Evolutionary conservation across 2,329 filamentous ascomycete species (phyloP).

Genomic region (Penicillium concentricum): DNA sequence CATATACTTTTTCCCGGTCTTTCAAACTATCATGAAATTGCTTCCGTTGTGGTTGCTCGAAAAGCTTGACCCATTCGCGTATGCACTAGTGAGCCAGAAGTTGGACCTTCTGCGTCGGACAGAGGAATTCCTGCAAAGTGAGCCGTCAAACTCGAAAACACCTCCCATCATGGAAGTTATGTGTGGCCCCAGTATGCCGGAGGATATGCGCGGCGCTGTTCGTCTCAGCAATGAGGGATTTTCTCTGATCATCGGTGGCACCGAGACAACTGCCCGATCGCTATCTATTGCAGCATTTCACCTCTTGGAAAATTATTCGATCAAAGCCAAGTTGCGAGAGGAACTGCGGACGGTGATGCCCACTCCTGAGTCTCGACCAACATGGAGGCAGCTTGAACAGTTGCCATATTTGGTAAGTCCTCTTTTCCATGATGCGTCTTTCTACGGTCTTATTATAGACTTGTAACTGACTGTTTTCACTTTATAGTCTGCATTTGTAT

Average conservation of each 20-base stretch:
- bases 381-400: constrained; percentile 37
- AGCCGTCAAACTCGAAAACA: background rate
- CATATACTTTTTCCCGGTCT: constrained; percentile 24
- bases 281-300: constrained; percentile 31
- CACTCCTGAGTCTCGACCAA: constrained; percentile 18
- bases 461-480: background rate
- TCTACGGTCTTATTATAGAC: too few relatives aligned
- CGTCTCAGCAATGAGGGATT: constrained; percentile 42
- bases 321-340: constrained; percentile 23
- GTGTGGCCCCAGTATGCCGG: constrained; percentile 15
- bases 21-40: constrained; percentile 18
- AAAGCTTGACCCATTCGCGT: constrained; percentile 10
- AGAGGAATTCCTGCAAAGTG: constrained; percentile 4
- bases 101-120: constrained; percentile 10
- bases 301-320: constrained; percentile 17
- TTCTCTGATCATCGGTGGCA: constrained; percentile 39
- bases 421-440: background rate
- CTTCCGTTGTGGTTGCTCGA: constrained; percentile 10
- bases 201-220: constrained; percentile 17
- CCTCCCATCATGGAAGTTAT: constrained; percentile 18
- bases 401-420: constrained; percentile 40
- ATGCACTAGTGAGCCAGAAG: constrained; percentile 17
- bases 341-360: constrained; percentile 33
- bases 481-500: constrained; percentile 17
- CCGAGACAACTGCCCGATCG: constrained; percentile 38